Evolutionary conservation across 345 rosid genomes (phyloP).

Genomic region (Gossypium thurberi): DNA sequence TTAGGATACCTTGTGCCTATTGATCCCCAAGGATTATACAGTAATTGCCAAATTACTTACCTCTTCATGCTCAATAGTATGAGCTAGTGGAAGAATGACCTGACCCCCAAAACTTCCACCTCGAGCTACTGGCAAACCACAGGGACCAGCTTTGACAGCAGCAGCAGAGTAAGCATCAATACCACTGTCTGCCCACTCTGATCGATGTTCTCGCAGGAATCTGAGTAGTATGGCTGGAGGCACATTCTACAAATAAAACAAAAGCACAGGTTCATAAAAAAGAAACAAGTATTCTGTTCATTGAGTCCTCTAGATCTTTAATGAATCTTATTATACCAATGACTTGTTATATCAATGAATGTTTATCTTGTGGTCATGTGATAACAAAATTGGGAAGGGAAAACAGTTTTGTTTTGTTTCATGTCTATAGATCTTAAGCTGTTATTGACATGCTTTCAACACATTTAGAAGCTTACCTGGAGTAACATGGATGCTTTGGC

Average conservation of each 20-base stretch:
- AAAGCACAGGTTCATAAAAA: background rate
- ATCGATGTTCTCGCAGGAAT: conserved; percentile 90
- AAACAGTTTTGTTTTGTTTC: background rate
- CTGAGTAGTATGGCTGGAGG: conserved; percentile 88
- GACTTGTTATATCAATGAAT: background rate
- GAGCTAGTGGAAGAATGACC: conserved; percentile 94
- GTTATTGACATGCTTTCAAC: background rate
- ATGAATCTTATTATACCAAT: background rate
- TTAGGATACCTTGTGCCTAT: background rate
- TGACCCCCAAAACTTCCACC: conserved; percentile 89
- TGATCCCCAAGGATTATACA: background rate
- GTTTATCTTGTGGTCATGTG: background rate
- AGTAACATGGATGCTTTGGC: conserved; percentile 98
- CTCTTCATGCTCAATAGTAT: conserved; percentile 95
- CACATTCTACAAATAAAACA: conserved; percentile 54
- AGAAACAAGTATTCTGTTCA: background rate
- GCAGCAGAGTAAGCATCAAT: conserved; percentile 92
- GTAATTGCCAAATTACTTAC: conserved; percentile 26
- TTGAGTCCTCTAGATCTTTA: background rate
- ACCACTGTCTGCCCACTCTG: conserved; percentile 96
- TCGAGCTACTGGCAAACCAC: conserved; percentile 65
- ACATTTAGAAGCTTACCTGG: conserved; percentile 40
- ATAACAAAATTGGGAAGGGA: background rate
- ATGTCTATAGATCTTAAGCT: background rate
- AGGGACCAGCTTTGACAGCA: conserved; percentile 84